Base-by-base conservation (phyloP, 2,329 filamentous ascomycete species). In the Cytospora chrysosperma region DNA sequence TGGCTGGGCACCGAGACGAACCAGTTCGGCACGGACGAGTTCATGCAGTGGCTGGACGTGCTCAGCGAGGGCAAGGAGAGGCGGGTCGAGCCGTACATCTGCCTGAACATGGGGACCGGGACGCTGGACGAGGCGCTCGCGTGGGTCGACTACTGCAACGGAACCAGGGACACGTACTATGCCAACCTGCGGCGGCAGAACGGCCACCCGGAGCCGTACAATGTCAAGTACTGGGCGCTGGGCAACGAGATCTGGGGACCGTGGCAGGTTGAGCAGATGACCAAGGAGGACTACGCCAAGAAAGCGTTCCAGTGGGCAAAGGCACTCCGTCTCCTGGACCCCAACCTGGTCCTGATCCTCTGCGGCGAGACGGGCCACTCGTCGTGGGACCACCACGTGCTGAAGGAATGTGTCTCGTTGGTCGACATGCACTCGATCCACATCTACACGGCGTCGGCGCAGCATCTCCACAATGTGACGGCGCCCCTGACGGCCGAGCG, bases 141-240 rank as follows among this genome's bases (percentile, higher is more conserved):
- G 13, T 95, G 91, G 91, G 80, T 95, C 24, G 91, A 95, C 73
- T 95, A 95, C 79, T 95, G 92, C 80, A 95, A 95, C 77, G 88
- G 87, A 2, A 85, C 83, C n/a, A 81, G 82, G 61, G 84, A 93
- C 75, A 93, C 89, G 12, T 84, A 94, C 79, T 95, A 92, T 73
- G 91, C 91, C 67, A 93, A 94, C 72, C 80, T 93, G 56, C 86
- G 92, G 34, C 84, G 91, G 15, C 82, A 88, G 69, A 89, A 95
- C 75, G 91, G 91, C 13, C 87, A 85, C 34, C 82, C 88, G 62
- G 85, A 92, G 76, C 92, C 91, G 5, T 94, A 94, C 76, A 88
- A 88, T 64, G 81, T 93, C 70, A 92, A 91, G 76, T 94, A 93
- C 80, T 95, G 91, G 91, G 90, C 90, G 1, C 83, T 95, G 28